Evolutionary conservation across 345 rosid genomes (phyloP), one percentile per base, ranked within the genome.

Genomic region (Euphorbia lathyris): DNA sequence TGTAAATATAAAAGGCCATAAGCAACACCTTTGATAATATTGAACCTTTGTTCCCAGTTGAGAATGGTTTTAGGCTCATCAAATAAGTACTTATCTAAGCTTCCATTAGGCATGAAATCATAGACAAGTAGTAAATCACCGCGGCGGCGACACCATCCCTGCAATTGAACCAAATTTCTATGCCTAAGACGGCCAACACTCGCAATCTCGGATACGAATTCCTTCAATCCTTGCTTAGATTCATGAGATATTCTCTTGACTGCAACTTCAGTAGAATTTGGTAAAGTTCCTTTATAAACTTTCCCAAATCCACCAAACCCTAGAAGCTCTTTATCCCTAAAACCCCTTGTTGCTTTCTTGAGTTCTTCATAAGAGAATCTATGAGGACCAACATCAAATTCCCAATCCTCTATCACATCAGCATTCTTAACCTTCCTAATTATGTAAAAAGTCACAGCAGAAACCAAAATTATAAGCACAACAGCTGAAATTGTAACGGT

Each of bases 281-380:
- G 87, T 16, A 95, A 66, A 53, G 84, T 85, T 23, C 97, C 99
- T 77, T 81, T 87, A 67, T 91, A 95, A 36, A 95, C 97, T 69
- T 81, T 86, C 1, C 99, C 97, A 59, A 90, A 95, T 30, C 97
- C 97, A 5, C 98, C 98, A 32, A 83, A 83, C 0, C 98, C 98
- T 1, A 94, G 79, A 17, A 94, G 82, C 86, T 88, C 96, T 75
- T 77, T 85, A 50, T 90, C 97, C 53, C 88, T 79, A 75, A 94
- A 94, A 38, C 88, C 88, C 61, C 61, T 83, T 1, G 98, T 94
- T 51, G 98, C 96, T 74, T 68, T 85, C 83, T 87, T 87, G 67
- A 94, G 85, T 43, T 94, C 98, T 38, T 55, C 60, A 68, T 94
- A 94, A 58, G 88, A 72, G 68, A 87, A 88, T 55, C 98, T 81